Conservation (phyloP, 129 eudicot genomes). For the Flaveria bidentis region DNA sequence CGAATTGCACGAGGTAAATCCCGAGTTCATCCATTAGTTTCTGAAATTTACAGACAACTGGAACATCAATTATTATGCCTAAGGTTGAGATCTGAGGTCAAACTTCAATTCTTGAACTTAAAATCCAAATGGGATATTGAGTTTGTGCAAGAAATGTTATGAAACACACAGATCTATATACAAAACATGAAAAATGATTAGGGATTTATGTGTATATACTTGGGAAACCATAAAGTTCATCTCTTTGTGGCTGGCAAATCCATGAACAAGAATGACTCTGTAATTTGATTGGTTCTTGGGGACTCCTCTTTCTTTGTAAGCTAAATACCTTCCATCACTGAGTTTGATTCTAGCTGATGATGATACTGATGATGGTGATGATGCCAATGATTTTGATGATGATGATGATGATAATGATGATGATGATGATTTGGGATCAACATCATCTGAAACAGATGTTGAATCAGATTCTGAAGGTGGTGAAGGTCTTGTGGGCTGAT, state of each 20-base stretch:
- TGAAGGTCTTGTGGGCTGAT: slow-evolving; percentile 48
- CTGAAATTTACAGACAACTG: slow-evolving; percentile 42
- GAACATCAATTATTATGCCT: neutral
- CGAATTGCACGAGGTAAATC: slow-evolving; percentile 63
- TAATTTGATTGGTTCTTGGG: slow-evolving; percentile 59
- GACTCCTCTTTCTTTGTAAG: slow-evolving; percentile 87
- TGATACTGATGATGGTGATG: slow-evolving; percentile 13
- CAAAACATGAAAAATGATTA: slow-evolving; percentile 14
- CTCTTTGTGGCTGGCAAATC: slow-evolving; percentile 88
- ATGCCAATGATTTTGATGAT: too few species aligned
- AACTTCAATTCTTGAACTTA: slow-evolving; percentile 17
- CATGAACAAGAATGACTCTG: slow-evolving; percentile 84
- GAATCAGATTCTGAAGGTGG: slow-evolving; percentile 51
- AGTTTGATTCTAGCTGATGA: slow-evolving; percentile 53
- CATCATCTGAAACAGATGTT: slow-evolving; percentile 22
- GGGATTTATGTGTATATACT: slow-evolving; percentile 38
- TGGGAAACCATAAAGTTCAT: slow-evolving; percentile 89
- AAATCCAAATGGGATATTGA: slow-evolving; percentile 9
- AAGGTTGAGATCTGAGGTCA: neutral
- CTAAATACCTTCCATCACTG: slow-evolving; percentile 84
- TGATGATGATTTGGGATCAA: slow-evolving; percentile 26
- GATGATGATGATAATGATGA: too few species aligned
- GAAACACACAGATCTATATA: slow-evolving; percentile 19
- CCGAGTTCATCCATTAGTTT: slow-evolving; percentile 70
- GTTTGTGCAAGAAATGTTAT: neutral